Percentiles rank a stretch among this genome's conserved stretches.
Conservation (phyloP, 768 basidiomycete genomes). For the Suillus subluteus region DNA sequence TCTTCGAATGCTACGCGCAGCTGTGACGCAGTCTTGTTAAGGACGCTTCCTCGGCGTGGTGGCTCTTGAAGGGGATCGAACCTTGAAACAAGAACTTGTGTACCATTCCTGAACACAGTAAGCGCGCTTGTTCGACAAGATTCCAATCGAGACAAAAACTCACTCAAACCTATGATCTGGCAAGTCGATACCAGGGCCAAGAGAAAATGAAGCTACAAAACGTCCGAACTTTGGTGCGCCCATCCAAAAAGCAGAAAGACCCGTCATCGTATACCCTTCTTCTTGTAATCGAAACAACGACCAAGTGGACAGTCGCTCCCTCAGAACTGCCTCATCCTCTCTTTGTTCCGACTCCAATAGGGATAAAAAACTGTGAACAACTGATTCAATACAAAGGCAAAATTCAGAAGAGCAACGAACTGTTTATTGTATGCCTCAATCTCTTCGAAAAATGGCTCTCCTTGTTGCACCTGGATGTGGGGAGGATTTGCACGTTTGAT, state of each 20-base stretch:
- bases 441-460: slow-evolving; percentile 51
- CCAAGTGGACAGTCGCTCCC: slow-evolving; percentile 72
- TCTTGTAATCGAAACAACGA: slow-evolving; percentile 55
- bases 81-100: slow-evolving; percentile 66
- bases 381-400: not conserved
- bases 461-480: slow-evolving; percentile 33
- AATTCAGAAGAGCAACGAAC: slow-evolving; percentile 37
- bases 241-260: slow-evolving; percentile 69
- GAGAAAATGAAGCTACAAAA: slow-evolving; percentile 65
- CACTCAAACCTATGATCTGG: slow-evolving; percentile 76
- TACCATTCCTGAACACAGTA: slow-evolving; percentile 59
- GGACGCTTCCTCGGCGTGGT: slow-evolving; percentile 57
- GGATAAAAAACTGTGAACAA: slow-evolving; percentile 47
- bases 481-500: slow-evolving; percentile 45
- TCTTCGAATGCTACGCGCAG: slow-evolving; percentile 63
- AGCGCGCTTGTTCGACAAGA: slow-evolving; percentile 8
- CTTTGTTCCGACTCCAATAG: slow-evolving; percentile 61
- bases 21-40: slow-evolving; percentile 52
- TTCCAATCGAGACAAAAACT: slow-evolving; percentile 25
- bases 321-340: slow-evolving; percentile 61
- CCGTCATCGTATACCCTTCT: slow-evolving; percentile 77
- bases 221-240: slow-evolving; percentile 64
- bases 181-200: slow-evolving; percentile 65
- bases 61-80: slow-evolving; percentile 62
- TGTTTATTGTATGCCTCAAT: slow-evolving; percentile 56